phyloP scores from a whole-genome alignment of 108 stramenopile genomes.

The Schizochytrium sp. region DNA sequence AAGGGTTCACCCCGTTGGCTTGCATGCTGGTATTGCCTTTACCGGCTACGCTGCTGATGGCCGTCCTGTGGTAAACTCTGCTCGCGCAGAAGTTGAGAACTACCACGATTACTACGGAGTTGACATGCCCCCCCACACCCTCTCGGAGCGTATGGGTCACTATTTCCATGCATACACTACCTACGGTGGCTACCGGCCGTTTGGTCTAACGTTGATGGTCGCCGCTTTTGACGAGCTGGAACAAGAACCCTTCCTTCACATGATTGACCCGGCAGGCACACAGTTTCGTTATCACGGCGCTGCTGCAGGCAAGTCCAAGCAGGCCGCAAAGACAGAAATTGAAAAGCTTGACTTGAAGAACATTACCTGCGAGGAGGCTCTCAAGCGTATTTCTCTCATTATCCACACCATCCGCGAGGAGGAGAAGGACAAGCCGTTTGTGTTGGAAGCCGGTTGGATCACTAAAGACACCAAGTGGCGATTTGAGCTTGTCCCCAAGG shows the following conservation, averaged over 20 bases:
- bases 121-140: conserved; percentile 82
- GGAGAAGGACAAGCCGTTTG: conserved; percentile 97
- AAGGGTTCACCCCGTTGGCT: conserved; percentile 83
- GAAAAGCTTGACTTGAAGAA: conserved; percentile 82
- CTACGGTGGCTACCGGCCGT: conserved; percentile 94
- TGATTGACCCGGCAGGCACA: conserved; percentile 93
- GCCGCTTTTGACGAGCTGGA: conserved; percentile 90
- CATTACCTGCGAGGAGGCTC: conserved; percentile 85
- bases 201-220: conserved; percentile 88
- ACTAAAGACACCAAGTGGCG: conserved; percentile 87
- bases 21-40: conserved; percentile 81
- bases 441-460: conserved; percentile 95
- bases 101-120: conserved; percentile 89
- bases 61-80: conserved; percentile 80
- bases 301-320: conserved; percentile 96
- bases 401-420: conserved; percentile 90
- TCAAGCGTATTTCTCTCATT: conserved; percentile 93
- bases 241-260: conserved; percentile 84
- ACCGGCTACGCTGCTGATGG: conserved; percentile 96
- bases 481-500: conserved; percentile 88
- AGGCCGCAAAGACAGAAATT: conserved; percentile 98
- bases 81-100: conserved; percentile 82
- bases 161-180: conserved; percentile 98
- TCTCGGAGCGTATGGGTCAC: conserved; percentile 87
- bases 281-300: conserved; percentile 87